phyloP scores from a whole-genome alignment of 345 rosid species.

The Ricinus communis region DNA sequence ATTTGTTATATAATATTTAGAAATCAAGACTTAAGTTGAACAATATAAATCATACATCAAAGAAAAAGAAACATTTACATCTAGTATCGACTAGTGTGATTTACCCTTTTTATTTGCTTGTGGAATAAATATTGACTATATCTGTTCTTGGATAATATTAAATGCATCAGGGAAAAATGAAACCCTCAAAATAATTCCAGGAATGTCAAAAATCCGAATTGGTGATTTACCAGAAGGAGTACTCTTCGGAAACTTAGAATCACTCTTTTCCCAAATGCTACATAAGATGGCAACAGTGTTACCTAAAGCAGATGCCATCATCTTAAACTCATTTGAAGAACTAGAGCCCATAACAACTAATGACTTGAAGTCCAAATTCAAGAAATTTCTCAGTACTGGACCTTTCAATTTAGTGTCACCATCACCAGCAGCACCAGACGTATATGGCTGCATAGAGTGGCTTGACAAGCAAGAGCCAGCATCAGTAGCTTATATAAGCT shows the following conservation, averaged over 20 bases:
- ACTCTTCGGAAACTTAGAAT: slow-evolving; percentile 33
- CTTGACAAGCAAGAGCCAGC: slow-evolving; percentile 30
- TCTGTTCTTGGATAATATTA: background rate
- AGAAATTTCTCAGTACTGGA: slow-evolving; percentile 32
- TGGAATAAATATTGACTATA: too few species aligned
- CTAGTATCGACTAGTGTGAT: too few species aligned
- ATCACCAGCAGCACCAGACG: slow-evolving; percentile 7
- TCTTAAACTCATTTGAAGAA: slow-evolving; percentile 42
- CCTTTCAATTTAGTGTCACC: slow-evolving; percentile 33
- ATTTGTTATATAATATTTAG: too few species aligned
- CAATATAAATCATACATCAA: too few species aligned
- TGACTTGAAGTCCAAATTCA: slow-evolving; percentile 38
- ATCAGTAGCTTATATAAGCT: slow-evolving; percentile 45
- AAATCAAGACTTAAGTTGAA: background rate
- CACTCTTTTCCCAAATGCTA: slow-evolving; percentile 39
- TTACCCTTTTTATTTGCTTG: too few species aligned
- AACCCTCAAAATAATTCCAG: slow-evolving; percentile 28
- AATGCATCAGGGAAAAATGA: slow-evolving; percentile 24
- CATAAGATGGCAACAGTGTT: slow-evolving; percentile 35
- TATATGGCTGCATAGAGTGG: slow-evolving; percentile 33
- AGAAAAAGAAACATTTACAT: too few species aligned
- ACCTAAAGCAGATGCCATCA: slow-evolving; percentile 38
- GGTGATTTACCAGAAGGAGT: slow-evolving; percentile 45
- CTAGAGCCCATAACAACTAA: slow-evolving; percentile 35
- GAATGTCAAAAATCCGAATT: slow-evolving; percentile 35